Conservation (phyloP, 2,329 filamentous ascomycete species). For the Emmonsiellopsis sp. region DNA sequence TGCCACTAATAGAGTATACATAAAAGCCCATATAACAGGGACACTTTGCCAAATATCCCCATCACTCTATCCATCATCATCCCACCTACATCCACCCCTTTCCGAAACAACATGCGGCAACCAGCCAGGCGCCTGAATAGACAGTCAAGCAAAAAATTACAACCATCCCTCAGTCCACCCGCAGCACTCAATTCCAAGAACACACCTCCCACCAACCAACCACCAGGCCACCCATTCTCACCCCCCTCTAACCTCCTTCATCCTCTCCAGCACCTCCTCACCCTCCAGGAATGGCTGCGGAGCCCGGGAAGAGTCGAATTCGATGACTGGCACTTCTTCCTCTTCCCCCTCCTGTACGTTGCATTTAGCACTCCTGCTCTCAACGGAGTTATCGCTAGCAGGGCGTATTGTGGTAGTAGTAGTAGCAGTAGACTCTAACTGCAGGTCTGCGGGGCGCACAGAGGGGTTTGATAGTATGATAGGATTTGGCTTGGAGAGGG, state of each 20-base stretch:
- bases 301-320: conserved; percentile 10
- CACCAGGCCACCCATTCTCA: background rate
- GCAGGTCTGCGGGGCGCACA: conserved; percentile 7
- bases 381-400: background rate
- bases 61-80: no score
- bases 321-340: conserved; percentile 3
- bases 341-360: background rate
- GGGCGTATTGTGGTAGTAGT: background rate
- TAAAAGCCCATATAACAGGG: no score
- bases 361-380: background rate
- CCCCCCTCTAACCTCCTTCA: conserved; percentile 1
- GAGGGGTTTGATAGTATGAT: conserved; percentile 5
- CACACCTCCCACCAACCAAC: background rate
- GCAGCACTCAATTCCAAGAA: no score
- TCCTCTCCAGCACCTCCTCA: conserved; percentile 5
- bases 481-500: conserved; percentile 6
- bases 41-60: no score
- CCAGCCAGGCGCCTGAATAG: no score
- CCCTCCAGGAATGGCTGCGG: conserved; percentile 14
- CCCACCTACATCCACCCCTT: no score
- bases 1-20: no score
- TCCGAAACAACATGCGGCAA: no score
- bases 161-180: no score
- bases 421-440: conserved; percentile 2
- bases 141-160: no score